These are phyloP conservation scores for Batrachochytrium dendrobatidis DNA, from an alignment of 371 early-diverging fungal species.

Conservation along the genomic window DNA sequence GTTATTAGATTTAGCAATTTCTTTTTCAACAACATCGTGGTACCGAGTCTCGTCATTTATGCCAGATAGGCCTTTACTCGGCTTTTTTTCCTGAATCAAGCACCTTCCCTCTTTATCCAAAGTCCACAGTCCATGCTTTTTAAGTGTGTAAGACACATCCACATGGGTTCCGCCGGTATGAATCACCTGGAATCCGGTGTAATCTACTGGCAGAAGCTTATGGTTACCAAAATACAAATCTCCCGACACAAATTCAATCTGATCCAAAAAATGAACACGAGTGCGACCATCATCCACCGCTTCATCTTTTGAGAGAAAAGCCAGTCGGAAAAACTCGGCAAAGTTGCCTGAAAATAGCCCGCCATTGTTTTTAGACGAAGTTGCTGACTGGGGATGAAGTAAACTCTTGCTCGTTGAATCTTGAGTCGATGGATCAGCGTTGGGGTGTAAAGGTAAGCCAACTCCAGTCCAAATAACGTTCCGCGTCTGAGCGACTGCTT, in stretches of 20 bases:
- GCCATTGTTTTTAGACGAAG: not conserved
- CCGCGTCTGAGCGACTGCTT: conserved; percentile 6
- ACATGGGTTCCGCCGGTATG: conserved; percentile 7
- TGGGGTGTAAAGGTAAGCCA: not conserved
- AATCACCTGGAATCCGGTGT: conserved; percentile 3
- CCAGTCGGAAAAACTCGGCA: not conserved
- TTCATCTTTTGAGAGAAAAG: not conserved
- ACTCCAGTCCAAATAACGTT: conserved; percentile 5
- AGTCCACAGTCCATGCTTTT: conserved; percentile 4
- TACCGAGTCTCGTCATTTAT: not conserved
- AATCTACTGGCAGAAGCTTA: not conserved
- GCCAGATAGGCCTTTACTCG: not conserved
- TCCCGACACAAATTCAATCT: conserved; percentile 14
- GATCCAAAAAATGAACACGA: conserved; percentile 12
- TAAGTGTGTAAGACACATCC: too few relatives aligned
- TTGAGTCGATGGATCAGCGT: not conserved
- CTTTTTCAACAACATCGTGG: not conserved
- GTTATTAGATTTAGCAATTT: not conserved
- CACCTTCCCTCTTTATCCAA: not conserved
- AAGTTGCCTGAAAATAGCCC: not conserved
- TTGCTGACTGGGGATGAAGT: not conserved
- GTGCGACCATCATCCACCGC: not conserved
- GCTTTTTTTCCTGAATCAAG: not conserved
- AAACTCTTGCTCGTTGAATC: not conserved
- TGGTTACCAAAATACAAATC: not conserved